Percentiles rank a stretch among this genome's conserved stretches.
phyloP scores from a whole-genome alignment of 2,329 filamentous ascomycete species.

The Fusarium penzigii region DNA sequence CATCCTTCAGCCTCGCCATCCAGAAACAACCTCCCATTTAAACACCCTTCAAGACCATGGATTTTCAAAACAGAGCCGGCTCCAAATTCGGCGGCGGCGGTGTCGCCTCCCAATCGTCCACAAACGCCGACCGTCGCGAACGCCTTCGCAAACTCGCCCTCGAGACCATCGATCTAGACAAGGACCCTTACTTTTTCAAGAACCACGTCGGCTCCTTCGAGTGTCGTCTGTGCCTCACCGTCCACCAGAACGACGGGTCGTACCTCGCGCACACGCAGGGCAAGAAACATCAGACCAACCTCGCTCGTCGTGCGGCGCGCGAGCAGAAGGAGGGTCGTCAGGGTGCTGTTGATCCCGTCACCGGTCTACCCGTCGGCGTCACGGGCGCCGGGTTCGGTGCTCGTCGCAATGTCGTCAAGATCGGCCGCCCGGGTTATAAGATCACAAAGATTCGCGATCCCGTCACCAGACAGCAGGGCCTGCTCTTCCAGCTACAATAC shows the following conservation, averaged over 20 bases:
- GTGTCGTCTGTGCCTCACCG: conserved; percentile 93
- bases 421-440: conserved; percentile 93
- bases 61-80: conserved; percentile 88
- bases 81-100: conserved; percentile 98
- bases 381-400: conserved; percentile 66
- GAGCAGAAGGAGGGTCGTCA: conserved; percentile 86
- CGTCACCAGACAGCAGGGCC: conserved; percentile 80
- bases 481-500: conserved; percentile 96
- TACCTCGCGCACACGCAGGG: conserved; percentile 99
- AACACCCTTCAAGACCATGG: too few relatives aligned
- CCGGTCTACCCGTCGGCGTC: conserved; percentile 72
- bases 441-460: conserved; percentile 95
- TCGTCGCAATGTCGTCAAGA: conserved; percentile 88
- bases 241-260: conserved; percentile 98
- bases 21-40: neutral
- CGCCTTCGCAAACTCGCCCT: conserved; percentile 96
- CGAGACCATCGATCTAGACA: conserved; percentile 98
- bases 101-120: conserved; percentile 89
- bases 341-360: conserved; percentile 63
- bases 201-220: conserved; percentile 99
- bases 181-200: conserved; percentile 99
- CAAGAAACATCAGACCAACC: conserved; percentile 98
- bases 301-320: conserved; percentile 91
- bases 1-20: neutral
- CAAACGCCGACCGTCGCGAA: conserved; percentile 95